Base-by-base conservation (phyloP, 2,329 filamentous ascomycete species). In the Ramularia endophylla region DNA sequence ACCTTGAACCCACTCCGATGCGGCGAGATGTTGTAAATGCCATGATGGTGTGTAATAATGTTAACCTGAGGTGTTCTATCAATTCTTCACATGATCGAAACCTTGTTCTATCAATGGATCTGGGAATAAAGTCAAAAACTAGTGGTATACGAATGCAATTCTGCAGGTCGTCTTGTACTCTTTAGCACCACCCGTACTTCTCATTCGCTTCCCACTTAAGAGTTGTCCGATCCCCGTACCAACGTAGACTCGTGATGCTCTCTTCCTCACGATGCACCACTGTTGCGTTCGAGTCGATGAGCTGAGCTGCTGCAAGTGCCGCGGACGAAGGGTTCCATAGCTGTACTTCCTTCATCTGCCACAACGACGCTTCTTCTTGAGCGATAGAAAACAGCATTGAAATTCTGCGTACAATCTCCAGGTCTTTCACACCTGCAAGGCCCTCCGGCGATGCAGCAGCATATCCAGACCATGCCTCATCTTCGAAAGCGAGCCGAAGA, bases 301-400 rank as follows among this genome's bases (percentile, higher is more conserved):
- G 52, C 50, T 59, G 55, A 8, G 64, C 68, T 30, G 67, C 71
- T 19, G 62, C 61, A 20, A 73, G 41, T 9, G 64, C 61, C 48
- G 58, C 60, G 60, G 75, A 67, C 3, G 74, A 75, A 0, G 89
- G 88, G 58, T 92, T 94, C 90, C 90, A 97, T 38, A 90, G 69
- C 60, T 88, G 76, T 3, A 95, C 77, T 33, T 78, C 73, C 29
- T 73, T 70, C 66, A 87, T 78, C 32, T 75, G 69, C 83, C 86
- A 94, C 42, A 77, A 70, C 3, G 70, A 65, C 2, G 89, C 89
- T 63, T 94, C 80, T 7, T 65, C 65, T 55, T 83, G 79, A 4
- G 87, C 88, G 32, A 80, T 69, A 30, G 67, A 64, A 32, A 94
- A 60, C 18, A 95, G 72, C 2, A 76, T 75, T 27, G 72, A 70